Base-by-base conservation (phyloP, 129 eudicot species). In the Flaveria ramosissima region DNA sequence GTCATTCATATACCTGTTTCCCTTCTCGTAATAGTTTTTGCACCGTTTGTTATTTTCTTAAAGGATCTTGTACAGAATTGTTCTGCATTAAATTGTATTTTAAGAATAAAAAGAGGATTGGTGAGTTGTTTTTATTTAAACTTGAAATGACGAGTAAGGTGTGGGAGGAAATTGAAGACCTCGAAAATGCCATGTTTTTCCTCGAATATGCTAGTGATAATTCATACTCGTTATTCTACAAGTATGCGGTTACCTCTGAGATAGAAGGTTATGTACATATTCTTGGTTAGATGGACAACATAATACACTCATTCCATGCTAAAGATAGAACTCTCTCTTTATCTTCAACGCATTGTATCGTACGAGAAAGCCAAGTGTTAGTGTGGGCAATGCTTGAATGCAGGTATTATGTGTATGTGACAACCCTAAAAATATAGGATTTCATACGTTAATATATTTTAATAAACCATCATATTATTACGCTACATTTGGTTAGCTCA, bases 381-480 rank as follows among this genome's bases (percentile, higher is more conserved):
- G 59, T n/a, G 8, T 52, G 62, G 62, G 10, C 62, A 20, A 55
- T 55, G 62, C 62, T 55, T 17, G 62, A 55, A 55, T n/a, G 62
- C 12, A 20, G 62, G 62, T 55, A 55, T 52, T n/a, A 8, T n/a
- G 9, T 15, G 5, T n/a, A n/a, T n/a, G n/a, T n/a, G n/a, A n/a
- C n/a, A n/a, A n/a, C n/a, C n/a, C n/a, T n/a, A n/a, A n/a, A n/a
- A n/a, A n/a, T n/a, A n/a, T n/a, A n/a, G n/a, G n/a, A n/a, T n/a
- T n/a, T n/a, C n/a, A n/a, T n/a, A n/a, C n/a, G n/a, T n/a, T n/a
- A n/a, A n/a, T n/a, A n/a, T n/a, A n/a, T n/a, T n/a, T n/a, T n/a
- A n/a, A n/a, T n/a, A n/a, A n/a, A n/a, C n/a, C n/a, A n/a, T n/a
- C n/a, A n/a, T n/a, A n/a, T n/a, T n/a, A n/a, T n/a, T n/a, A n/a